Conservation (phyloP, 768 basidiomycete species). For the Pulveroboletus sp. region DNA sequence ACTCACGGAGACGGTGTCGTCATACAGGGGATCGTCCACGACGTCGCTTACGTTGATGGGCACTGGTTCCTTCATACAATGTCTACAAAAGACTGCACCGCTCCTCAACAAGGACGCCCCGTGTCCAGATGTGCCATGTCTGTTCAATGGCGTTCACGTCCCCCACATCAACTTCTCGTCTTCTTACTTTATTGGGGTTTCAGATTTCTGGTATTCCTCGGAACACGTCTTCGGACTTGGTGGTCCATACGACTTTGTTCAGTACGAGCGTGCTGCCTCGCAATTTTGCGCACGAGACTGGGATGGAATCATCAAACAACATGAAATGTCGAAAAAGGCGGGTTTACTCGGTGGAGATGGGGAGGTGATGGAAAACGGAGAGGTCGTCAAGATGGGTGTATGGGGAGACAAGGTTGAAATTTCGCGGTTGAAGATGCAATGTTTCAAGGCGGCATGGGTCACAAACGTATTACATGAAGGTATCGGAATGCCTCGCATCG, state of each 20-base stretch:
- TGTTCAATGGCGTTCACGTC: slow-evolving; percentile 92
- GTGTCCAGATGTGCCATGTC: slow-evolving; percentile 80
- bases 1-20: slow-evolving; percentile 53
- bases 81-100: slow-evolving; percentile 64
- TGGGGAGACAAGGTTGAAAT: slow-evolving; percentile 78
- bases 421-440: slow-evolving; percentile 90
- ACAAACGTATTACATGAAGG: slow-evolving; percentile 95
- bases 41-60: slow-evolving; percentile 66
- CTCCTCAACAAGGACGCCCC: slow-evolving; percentile 82
- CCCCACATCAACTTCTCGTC: slow-evolving; percentile 92
- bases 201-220: slow-evolving; percentile 99
- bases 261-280: slow-evolving; percentile 90
- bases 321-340: slow-evolving; percentile 49
- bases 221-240: slow-evolving; percentile 95
- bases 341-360: slow-evolving; percentile 55
- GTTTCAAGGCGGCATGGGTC: slow-evolving; percentile 99
- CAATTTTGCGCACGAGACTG: slow-evolving; percentile 81
- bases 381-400: slow-evolving; percentile 57
- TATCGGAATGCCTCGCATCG: slow-evolving; percentile 87
- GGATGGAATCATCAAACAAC: slow-evolving; percentile 66
- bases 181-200: slow-evolving; percentile 93
- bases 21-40: slow-evolving; percentile 33
- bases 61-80: slow-evolving; percentile 87
- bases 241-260: slow-evolving; percentile 92
- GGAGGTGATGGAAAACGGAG: slow-evolving; percentile 55